A percentile compares a stretch with the other conserved stretches of the same genome.
phyloP scores from a whole-genome alignment of 2,329 filamentous ascomycete genomes.

The Dothistroma septosporum region DNA sequence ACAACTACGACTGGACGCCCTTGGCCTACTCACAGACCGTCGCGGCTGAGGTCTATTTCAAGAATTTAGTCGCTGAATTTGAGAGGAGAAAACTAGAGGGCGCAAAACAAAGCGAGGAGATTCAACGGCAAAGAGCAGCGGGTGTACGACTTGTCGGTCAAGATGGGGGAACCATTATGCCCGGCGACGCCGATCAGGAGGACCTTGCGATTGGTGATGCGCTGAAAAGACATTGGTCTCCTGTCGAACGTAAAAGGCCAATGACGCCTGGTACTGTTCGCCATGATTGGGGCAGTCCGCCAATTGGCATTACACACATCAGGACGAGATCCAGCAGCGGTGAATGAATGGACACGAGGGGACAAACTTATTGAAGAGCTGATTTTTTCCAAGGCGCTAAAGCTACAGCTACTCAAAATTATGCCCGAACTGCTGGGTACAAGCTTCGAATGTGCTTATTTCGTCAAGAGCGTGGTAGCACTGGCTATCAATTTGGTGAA shows the following conservation, averaged over 20 bases:
- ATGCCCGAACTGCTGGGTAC: neutral
- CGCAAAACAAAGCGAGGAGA: constrained; percentile 32
- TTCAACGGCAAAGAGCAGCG: constrained; percentile 27
- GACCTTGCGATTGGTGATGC: constrained; percentile 28
- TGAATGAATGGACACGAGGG: constrained; percentile 7
- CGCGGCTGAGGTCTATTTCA: constrained; percentile 80
- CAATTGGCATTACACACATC: constrained; percentile 18
- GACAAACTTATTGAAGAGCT: neutral
- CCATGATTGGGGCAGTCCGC: constrained; percentile 27
- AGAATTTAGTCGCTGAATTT: constrained; percentile 67
- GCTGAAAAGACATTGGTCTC: constrained; percentile 33
- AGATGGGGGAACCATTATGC: constrained; percentile 10
- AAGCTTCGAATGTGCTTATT: neutral
- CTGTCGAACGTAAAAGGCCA: constrained; percentile 29
- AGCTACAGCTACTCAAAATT: neutral
- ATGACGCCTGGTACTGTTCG: constrained; percentile 33
- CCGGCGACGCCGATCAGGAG: constrained; percentile 18
- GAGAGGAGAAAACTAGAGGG: constrained; percentile 56
- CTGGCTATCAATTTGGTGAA: neutral
- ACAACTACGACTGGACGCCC: constrained; percentile 76
- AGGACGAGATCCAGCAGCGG: constrained; percentile 25
- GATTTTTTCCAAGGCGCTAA: neutral
- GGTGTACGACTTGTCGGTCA: constrained; percentile 31
- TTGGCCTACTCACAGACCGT: constrained; percentile 78
- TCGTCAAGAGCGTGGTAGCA: neutral